These are phyloP conservation scores for Lactarius evosmus DNA, from an alignment of 768 basidiomycete genomes.

Conservation along the genomic window DNA sequence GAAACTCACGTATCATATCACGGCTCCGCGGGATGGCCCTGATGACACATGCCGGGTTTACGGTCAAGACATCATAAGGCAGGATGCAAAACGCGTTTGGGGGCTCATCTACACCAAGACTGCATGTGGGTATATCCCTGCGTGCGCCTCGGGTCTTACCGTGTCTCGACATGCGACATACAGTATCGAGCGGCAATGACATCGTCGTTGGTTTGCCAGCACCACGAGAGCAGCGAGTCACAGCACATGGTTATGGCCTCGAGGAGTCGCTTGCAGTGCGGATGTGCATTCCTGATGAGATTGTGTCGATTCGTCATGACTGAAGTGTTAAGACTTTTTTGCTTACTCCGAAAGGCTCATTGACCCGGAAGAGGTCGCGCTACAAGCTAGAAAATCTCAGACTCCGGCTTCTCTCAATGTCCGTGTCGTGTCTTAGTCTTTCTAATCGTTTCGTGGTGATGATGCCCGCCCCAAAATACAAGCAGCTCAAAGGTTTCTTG, in stretches of 20 bases:
- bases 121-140: not conserved
- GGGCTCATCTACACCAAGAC: not conserved
- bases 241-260: conserved; percentile 18
- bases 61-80: no score
- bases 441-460: not conserved
- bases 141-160: not conserved
- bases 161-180: conserved; percentile 20
- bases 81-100: not conserved
- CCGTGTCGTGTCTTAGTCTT: not conserved
- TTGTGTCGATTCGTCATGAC: not conserved
- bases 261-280: conserved; percentile 18
- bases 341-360: conserved; percentile 18
- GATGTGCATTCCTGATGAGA: conserved; percentile 17
- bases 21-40: no score
- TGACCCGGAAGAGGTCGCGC: conserved; percentile 12
- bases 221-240: conserved; percentile 16
- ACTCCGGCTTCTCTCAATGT: not conserved
- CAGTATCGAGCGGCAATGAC: conserved; percentile 20
- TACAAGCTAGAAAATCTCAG: not conserved
- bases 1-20: no score
- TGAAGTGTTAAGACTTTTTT: not conserved
- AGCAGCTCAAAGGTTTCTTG: conserved; percentile 18
- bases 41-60: not conserved
- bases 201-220: conserved; percentile 22
- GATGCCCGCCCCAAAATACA: conserved; percentile 4